Evolutionary conservation across 176 grass and related monocot genomes (phyloP).

Genomic region (Luzula sylvatica): DNA sequence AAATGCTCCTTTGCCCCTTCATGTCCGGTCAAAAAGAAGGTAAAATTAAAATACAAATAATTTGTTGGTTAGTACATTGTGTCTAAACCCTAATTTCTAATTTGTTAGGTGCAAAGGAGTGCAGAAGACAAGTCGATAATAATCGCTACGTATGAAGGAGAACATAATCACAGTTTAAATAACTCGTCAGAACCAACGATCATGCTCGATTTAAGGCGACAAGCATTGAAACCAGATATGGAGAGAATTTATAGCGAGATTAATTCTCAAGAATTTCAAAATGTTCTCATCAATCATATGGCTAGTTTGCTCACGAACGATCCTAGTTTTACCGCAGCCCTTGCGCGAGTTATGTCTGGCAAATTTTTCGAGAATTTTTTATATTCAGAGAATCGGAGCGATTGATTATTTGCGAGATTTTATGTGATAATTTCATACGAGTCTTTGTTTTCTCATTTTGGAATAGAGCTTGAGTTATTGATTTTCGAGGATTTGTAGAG

Average conservation of each 20-base stretch:
- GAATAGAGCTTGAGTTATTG: neutral
- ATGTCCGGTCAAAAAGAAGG: slow-evolving; percentile 95
- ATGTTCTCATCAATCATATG: slow-evolving; percentile 56
- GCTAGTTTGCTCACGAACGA: slow-evolving; percentile 46
- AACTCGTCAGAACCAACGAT: slow-evolving; percentile 49
- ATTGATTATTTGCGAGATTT: too few species aligned
- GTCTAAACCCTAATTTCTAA: neutral
- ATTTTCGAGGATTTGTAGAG: too few species aligned
- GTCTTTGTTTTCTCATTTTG: neutral
- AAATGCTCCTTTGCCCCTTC: slow-evolving; percentile 75
- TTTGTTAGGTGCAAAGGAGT: slow-evolving; percentile 76
- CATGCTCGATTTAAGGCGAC: slow-evolving; percentile 56
- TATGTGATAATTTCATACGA: neutral
- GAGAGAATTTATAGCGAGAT: slow-evolving; percentile 35
- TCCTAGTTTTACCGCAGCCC: slow-evolving; percentile 37
- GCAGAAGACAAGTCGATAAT: slow-evolving; percentile 69
- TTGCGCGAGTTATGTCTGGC: slow-evolving; percentile 44
- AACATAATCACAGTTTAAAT: slow-evolving; percentile 73
- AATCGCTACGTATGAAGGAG: slow-evolving; percentile 78
- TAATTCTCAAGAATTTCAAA: slow-evolving; percentile 44
- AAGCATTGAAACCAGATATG: slow-evolving; percentile 9
- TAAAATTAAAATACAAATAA: slow-evolving; percentile 18
- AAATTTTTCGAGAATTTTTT: slow-evolving; percentile 37
- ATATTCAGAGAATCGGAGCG: too few species aligned
- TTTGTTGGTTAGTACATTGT: neutral